Conservation (phyloP, 148 eudicot species). For the Polygonum aviculare region DNA sequence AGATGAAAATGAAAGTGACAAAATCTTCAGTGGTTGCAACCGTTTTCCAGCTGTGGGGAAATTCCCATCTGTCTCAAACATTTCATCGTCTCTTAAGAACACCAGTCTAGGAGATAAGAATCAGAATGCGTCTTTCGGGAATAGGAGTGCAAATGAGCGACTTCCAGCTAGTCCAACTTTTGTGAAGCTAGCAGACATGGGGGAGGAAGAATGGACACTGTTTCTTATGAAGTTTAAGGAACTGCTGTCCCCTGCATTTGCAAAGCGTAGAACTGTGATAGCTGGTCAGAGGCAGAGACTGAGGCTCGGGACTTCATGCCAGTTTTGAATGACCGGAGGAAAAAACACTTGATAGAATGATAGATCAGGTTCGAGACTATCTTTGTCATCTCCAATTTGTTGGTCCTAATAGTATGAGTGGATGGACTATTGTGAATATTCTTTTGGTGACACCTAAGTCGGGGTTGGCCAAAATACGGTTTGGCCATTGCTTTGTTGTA, state of each 20-base stretch:
- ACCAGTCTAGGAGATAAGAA: slow-evolving; percentile 39
- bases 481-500: not conserved
- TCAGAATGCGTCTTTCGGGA: slow-evolving; percentile 57
- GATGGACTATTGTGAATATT: not conserved
- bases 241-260: slow-evolving; percentile 66
- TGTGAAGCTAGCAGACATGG: slow-evolving; percentile 79
- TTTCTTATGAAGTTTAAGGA: slow-evolving; percentile 75
- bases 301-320: slow-evolving; percentile 99
- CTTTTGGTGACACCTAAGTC: not conserved
- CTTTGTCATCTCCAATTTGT: not conserved
- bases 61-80: slow-evolving; percentile 29
- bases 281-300: slow-evolving; percentile 73
- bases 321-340: slow-evolving; percentile 48
- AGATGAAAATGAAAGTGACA: slow-evolving; percentile 42
- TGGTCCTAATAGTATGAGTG: not conserved
- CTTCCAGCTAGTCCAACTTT: slow-evolving; percentile 61
- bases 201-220: slow-evolving; percentile 64
- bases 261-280: slow-evolving; percentile 32
- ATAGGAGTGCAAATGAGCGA: slow-evolving; percentile 82
- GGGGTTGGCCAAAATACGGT: not conserved
- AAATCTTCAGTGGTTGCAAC: slow-evolving; percentile 7
- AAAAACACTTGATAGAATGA: not conserved
- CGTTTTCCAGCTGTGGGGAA: not conserved
- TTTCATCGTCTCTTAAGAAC: slow-evolving; percentile 58
- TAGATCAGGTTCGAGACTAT: not conserved